Percentiles rank a stretch among this genome's conserved stretches.
These are phyloP conservation scores for Aureobasidium pullulans DNA, from an alignment of 2,329 filamentous ascomycete species.

Conservation along the genomic window DNA sequence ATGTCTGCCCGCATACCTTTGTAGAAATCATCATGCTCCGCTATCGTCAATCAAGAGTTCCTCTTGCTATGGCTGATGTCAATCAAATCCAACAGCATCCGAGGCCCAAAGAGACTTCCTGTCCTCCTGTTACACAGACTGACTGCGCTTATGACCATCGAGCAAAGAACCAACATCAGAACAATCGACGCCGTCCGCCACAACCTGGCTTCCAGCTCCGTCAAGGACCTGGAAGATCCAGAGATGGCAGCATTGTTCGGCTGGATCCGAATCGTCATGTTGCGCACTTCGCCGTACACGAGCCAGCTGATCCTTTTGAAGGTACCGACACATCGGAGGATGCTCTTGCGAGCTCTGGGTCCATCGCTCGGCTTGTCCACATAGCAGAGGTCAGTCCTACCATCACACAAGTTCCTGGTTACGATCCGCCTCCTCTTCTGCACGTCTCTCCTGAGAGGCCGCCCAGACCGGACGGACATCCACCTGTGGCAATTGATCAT, in stretches of 20 bases:
- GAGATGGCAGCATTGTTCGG: background rate
- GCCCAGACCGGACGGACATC: background rate
- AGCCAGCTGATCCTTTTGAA: slow-evolving; percentile 2
- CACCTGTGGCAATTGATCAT: background rate
- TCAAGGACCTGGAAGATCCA: slow-evolving; percentile 13
- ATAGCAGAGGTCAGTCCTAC: slow-evolving; percentile 9
- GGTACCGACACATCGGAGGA: background rate
- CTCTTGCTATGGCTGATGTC: slow-evolving; percentile 24
- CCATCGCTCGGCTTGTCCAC: background rate
- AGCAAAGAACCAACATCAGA: slow-evolving; percentile 14
- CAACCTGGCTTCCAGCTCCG: slow-evolving; percentile 6
- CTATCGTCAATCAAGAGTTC: slow-evolving; percentile 22
- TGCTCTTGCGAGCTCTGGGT: background rate
- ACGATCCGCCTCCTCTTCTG: background rate
- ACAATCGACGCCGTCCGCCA: slow-evolving; percentile 16
- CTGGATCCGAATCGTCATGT: slow-evolving; percentile 3
- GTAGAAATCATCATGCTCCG: slow-evolving; percentile 22
- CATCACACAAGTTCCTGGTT: slow-evolving; percentile 2
- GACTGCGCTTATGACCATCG: slow-evolving; percentile 13
- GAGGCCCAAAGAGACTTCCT: slow-evolving; percentile 16
- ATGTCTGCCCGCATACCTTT: background rate
- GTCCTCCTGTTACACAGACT: background rate
- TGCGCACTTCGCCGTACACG: background rate
- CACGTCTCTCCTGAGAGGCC: background rate
- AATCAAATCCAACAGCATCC: slow-evolving; percentile 20